Conservation (phyloP, 805 yeast genomes). For the Sugiyamaella valdiviana region DNA sequence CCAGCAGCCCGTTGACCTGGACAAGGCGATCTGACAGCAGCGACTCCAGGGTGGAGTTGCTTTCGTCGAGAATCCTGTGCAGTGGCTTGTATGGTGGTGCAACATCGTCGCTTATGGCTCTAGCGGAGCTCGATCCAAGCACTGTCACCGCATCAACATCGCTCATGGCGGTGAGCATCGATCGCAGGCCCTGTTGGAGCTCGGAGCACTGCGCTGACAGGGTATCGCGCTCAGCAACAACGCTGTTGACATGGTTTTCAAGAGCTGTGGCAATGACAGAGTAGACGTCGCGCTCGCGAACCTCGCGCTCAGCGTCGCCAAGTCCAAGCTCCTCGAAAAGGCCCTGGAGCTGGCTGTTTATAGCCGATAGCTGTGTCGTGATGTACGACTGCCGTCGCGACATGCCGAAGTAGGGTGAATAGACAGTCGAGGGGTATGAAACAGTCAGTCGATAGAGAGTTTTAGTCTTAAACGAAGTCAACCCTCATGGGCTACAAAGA, state of each 20-base stretch:
- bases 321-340: slow-evolving; percentile 25
- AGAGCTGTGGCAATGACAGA: slow-evolving; percentile 24
- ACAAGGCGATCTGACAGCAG: slow-evolving; percentile 21
- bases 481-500: no score
- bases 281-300: slow-evolving; percentile 25
- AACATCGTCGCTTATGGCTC: slow-evolving; percentile 10
- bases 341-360: slow-evolving; percentile 24
- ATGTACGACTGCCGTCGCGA: slow-evolving; percentile 21
- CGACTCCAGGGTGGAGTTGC: slow-evolving; percentile 15
- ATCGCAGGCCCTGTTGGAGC: slow-evolving; percentile 14
- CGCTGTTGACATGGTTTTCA: slow-evolving; percentile 26
- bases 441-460: background rate
- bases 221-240: slow-evolving; percentile 25
- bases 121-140: slow-evolving; percentile 13
- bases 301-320: slow-evolving; percentile 17
- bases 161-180: slow-evolving; percentile 21
- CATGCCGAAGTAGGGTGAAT: background rate
- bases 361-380: slow-evolving; percentile 23
- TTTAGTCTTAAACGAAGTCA: background rate
- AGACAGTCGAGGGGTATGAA: background rate
- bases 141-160: slow-evolving; percentile 16
- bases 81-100: slow-evolving; percentile 19
- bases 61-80: slow-evolving; percentile 12
- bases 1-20: slow-evolving; percentile 15
- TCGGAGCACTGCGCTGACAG: slow-evolving; percentile 20